phyloP scores from a whole-genome alignment of 768 basidiomycete genomes.

The Pisolithus marmoratus region DNA sequence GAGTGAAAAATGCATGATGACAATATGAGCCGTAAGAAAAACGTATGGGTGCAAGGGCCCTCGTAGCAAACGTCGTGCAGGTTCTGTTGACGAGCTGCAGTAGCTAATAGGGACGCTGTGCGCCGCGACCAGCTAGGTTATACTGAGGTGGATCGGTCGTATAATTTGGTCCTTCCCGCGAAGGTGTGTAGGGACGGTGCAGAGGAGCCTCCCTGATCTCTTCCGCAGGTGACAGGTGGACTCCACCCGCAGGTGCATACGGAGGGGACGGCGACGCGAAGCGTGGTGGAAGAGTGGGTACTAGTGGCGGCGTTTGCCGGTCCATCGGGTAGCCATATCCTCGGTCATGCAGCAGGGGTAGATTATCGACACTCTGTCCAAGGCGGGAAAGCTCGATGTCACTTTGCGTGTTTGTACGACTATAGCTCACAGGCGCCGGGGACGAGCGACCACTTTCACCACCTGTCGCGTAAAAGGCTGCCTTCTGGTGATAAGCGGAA shows the following conservation, averaged over 20 bases:
- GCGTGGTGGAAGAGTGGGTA: constrained; percentile 17
- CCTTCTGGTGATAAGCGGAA: constrained; percentile 37
- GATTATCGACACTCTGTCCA: constrained; percentile 45
- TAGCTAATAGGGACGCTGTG: constrained; percentile 12
- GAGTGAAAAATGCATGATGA: constrained; percentile 9
- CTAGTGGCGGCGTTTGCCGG: constrained; percentile 3
- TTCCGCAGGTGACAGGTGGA: constrained; percentile 23
- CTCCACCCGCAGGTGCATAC: constrained; percentile 4
- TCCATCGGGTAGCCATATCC: constrained; percentile 13
- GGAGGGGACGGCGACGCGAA: constrained; percentile 20
- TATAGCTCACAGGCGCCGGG: constrained; percentile 44
- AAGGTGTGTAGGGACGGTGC: constrained; percentile 46
- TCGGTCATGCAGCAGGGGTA: constrained; percentile 46
- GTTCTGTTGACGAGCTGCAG: neutral
- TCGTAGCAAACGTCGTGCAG: constrained; percentile 3
- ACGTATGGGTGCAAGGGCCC: neutral
- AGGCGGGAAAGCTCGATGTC: constrained; percentile 54
- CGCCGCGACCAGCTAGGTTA: constrained; percentile 29
- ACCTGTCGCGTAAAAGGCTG: constrained; percentile 34
- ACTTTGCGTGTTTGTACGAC: constrained; percentile 32
- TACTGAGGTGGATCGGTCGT: constrained; percentile 16
- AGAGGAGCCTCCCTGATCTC: constrained; percentile 55
- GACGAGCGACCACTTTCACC: constrained; percentile 31
- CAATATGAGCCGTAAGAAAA: constrained; percentile 3
- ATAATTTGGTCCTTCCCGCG: constrained; percentile 10